Base-by-base conservation (phyloP, 805 yeast species). In the Scheffersomyces lignosus region DNA sequence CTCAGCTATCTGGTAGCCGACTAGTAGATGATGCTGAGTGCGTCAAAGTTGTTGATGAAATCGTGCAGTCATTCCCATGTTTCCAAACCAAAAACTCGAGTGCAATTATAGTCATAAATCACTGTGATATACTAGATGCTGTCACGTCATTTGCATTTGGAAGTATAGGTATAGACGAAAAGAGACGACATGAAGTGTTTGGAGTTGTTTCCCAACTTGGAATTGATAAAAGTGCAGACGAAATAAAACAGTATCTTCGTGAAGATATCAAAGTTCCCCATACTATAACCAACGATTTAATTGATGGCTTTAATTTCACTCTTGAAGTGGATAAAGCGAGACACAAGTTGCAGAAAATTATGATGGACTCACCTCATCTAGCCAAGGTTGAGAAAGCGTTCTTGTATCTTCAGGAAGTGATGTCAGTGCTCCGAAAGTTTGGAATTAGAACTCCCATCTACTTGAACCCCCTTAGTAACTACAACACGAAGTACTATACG, bases 1-100 rank as follows among this genome's bases (percentile, higher is more conserved):
- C 84, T 0, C 66, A 70, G n/a, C 73, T 67, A 23, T 38, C 49
- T 2, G 49, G 71, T 1, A 47, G 62, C 1, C 77, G 75, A 30
- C 65, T 79, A 2, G 73, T 76, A 30, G 75, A 83, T 46, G 98
- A 93, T 56, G 96, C 97, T 0, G 99, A 93, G 53, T 78, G 91
- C 40, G 67, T 93, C 31, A 85, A 85, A 46, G 86, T 88, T 1
- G 71, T 87, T 24, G 90, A 84, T 52, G 96, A 90, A 48, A 70
- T 89, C 4, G 58, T 87, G 2, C 56, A 70, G 0, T 57, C 73
- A 2, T 78, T 87, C 45, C 95, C 93, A 1, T 83, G 85, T 29
- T 80, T 85, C 50, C 74, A 75, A 29, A 41, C 49, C 4, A 60
- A 61, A 30, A 64, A 65, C 18, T 66, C 78, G 1, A 77, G 77